Percentiles rank a stretch among this genome's conserved stretches.
phyloP scores from a whole-genome alignment of 1,284 basidiomycete genomes.

The Moesziomyces globuligerus region DNA sequence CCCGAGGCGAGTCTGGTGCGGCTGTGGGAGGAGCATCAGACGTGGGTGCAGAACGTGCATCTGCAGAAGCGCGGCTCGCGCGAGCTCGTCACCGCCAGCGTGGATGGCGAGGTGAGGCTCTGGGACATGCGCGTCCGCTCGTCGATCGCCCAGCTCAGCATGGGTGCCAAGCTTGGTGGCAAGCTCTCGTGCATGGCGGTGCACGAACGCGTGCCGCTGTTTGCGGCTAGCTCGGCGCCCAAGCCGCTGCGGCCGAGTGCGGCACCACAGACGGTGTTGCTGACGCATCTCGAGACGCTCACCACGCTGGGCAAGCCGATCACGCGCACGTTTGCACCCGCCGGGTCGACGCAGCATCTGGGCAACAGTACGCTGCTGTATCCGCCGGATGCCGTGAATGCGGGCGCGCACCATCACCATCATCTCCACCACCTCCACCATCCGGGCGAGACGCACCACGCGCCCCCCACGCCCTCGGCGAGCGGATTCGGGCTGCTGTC shows the following conservation, averaged over 20 bases:
- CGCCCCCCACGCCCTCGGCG: neutral
- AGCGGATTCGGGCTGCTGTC: slow-evolving; percentile 10
- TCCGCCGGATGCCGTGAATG: slow-evolving; percentile 26
- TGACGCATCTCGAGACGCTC: slow-evolving; percentile 50
- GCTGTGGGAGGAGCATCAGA: slow-evolving; percentile 79
- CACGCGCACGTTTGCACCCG: slow-evolving; percentile 36
- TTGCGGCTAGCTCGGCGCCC: slow-evolving; percentile 73
- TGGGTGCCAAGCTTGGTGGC: slow-evolving; percentile 65
- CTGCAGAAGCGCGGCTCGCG: slow-evolving; percentile 80
- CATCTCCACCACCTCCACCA: slow-evolving; percentile 29
- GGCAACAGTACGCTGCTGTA: slow-evolving; percentile 36
- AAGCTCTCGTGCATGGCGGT: slow-evolving; percentile 83
- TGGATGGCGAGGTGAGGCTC: slow-evolving; percentile 88
- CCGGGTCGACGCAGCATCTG: slow-evolving; percentile 32
- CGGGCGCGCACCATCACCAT: slow-evolving; percentile 32
- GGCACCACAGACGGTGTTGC: slow-evolving; percentile 40
- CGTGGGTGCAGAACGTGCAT: slow-evolving; percentile 91
- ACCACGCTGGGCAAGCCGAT: slow-evolving; percentile 33
- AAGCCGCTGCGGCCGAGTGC: slow-evolving; percentile 33
- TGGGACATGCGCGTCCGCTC: slow-evolving; percentile 87
- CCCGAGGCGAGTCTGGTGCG: slow-evolving; percentile 86
- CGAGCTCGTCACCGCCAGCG: slow-evolving; percentile 89
- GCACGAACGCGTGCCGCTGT: slow-evolving; percentile 84
- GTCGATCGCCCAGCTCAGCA: slow-evolving; percentile 77
- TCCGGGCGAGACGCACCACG: slow-evolving; percentile 11